Percentiles rank a stretch among this genome's conserved stretches.
phyloP scores from a whole-genome alignment of 176 grass and related monocot genomes.

The Carex cristatella region DNA sequence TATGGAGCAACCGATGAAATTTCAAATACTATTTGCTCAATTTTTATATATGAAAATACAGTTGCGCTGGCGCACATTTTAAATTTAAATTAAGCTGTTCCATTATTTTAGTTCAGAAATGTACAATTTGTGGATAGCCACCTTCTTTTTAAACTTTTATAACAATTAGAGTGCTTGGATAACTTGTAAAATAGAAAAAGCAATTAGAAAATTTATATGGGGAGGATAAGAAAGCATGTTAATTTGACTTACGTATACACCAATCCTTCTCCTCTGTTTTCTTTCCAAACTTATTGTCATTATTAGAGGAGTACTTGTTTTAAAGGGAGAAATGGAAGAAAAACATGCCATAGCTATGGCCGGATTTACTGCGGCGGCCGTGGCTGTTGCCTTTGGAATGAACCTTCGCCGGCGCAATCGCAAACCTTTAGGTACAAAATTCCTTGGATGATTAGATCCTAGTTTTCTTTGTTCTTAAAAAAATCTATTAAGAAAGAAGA shows the following conservation, averaged over 20 bases:
- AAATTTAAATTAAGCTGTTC: background rate
- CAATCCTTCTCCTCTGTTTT: background rate
- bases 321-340: conserved; percentile 4
- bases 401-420: background rate
- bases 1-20: background rate
- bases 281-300: background rate
- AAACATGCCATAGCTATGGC: background rate
- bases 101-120: background rate
- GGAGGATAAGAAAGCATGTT: background rate
- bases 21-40: background rate
- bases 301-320: no score
- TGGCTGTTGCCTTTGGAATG: background rate
- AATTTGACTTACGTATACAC: background rate
- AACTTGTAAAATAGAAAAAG: background rate
- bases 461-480: no score
- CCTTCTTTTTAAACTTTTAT: background rate
- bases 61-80: background rate
- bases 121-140: background rate
- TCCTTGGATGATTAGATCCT: no score
- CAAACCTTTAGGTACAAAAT: background rate
- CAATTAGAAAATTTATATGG: background rate
- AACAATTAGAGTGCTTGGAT: background rate
- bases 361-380: background rate
- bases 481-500: no score
- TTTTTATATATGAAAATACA: background rate